Percentiles rank a stretch among this genome's conserved stretches.
These are phyloP conservation scores for Aspergillus mulundensis DNA, from an alignment of 495 filamentous ascomycete species.

Conservation along the genomic window DNA sequence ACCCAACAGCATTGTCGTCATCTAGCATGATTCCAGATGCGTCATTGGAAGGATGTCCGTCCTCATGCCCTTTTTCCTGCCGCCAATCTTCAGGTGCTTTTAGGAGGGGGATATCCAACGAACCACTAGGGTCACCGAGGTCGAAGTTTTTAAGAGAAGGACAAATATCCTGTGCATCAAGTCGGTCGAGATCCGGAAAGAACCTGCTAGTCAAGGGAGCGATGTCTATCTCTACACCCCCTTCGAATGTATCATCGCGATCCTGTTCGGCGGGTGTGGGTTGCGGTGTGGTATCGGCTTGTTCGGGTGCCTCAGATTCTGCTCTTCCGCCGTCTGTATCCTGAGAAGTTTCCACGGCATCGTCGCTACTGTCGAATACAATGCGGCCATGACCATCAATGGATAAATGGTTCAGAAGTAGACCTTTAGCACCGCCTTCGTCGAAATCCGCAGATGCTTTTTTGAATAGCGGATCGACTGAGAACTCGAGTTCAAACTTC, in stretches of 20 bases:
- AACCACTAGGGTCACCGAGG: slow-evolving; percentile 77
- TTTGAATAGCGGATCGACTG: slow-evolving; percentile 96
- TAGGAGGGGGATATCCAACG: slow-evolving; percentile 85
- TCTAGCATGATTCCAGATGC: slow-evolving; percentile 80
- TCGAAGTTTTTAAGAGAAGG: slow-evolving; percentile 91
- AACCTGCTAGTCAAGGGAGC: slow-evolving; percentile 67
- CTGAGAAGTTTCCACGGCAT: slow-evolving; percentile 62
- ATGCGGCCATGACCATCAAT: slow-evolving; percentile 91
- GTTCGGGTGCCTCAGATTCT: slow-evolving; percentile 33
- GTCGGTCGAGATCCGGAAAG: slow-evolving; percentile 73
- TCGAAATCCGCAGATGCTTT: slow-evolving; percentile 98
- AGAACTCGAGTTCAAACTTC: slow-evolving; percentile 95
- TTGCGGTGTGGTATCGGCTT: slow-evolving; percentile 18
- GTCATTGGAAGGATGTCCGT: slow-evolving; percentile 49
- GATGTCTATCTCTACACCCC: slow-evolving; percentile 73
- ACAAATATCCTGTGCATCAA: slow-evolving; percentile 89
- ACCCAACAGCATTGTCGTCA: slow-evolving; percentile 74
- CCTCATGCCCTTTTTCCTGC: slow-evolving; percentile 54
- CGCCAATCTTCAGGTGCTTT: slow-evolving; percentile 84
- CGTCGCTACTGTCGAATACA: slow-evolving; percentile 97
- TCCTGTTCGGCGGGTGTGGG: slow-evolving; percentile 23
- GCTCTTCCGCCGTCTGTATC: slow-evolving; percentile 44
- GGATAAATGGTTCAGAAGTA: slow-evolving; percentile 89
- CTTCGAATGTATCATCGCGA: slow-evolving; percentile 45
- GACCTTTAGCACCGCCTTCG: slow-evolving; percentile 93